Evolutionary conservation across 371 early-diverging fungal species (phyloP), one percentile per base, ranked within the genome.

Genomic region (Circinella minor): DNA sequence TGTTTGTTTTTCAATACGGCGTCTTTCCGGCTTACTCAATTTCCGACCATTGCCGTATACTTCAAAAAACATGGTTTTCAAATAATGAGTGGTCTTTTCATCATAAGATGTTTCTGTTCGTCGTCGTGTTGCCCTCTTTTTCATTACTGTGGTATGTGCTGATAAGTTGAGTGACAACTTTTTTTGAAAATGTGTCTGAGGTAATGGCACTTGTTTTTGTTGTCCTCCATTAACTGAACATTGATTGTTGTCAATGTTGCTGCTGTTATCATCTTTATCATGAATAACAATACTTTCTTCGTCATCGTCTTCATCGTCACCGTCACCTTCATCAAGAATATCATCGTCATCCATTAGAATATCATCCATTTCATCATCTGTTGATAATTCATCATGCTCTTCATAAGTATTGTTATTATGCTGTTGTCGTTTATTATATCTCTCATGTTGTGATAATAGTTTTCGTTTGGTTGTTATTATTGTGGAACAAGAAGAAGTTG

Each of bases 21-120:
- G 47, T 1, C 81, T 63, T 55, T 81, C 78, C 14, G 66, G 55
- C 17, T 78, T 79, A 39, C 76, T 79, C 8, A 81, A 62, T 47
- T 78, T 81, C 36, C 68, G 61, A 14, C 68, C 61, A 17, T 67
- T 36, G 48, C 49, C 47, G 43, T 67, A 67, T 4, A 67, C 68
- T 48, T 67, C 68, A 67, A 67, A 67, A 43, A 67, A 67, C 7
- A 67, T 46, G 36, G 59, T 59, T 36, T 67, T 67, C 47, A 67
- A 46, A 38, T 67, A 67, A 49, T 59, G 57, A 14, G 68, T 67
- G 61, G 61, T 61, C 36, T 67, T 34, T 59, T 59, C 61, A 36
- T 67, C 68, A 20, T 67, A 67, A n/a, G 61, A 59, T 18, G 68
- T 67, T 60, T 67, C 61, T 20, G 68, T 61, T 1, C 68, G 60